Evolutionary conservation across 2,329 filamentous ascomycete species (phyloP).

Genomic region (Fusarium multiceps): DNA sequence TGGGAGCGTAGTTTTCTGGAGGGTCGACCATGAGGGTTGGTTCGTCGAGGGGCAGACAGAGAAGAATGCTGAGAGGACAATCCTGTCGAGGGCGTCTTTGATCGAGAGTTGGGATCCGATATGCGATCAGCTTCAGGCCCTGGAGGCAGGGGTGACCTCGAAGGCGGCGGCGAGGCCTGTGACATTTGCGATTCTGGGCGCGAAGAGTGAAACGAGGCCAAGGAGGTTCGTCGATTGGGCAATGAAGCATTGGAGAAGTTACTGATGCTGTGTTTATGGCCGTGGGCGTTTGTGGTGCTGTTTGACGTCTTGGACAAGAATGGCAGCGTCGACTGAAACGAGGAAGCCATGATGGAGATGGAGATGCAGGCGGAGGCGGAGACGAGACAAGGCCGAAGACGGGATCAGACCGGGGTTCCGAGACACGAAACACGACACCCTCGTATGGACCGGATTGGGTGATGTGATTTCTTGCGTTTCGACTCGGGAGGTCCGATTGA

Average conservation of each 20-base stretch:
- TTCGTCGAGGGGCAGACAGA: constrained; percentile 62
- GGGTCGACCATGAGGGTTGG: constrained; percentile 63
- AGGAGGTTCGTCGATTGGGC: constrained; percentile 61
- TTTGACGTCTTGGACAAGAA: constrained; percentile 53
- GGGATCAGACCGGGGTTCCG: constrained; percentile 24
- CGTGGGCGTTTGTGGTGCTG: constrained; percentile 31
- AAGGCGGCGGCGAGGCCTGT: constrained; percentile 62
- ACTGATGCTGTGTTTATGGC: constrained; percentile 52
- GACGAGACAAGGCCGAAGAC: constrained; percentile 20
- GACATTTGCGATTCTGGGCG: constrained; percentile 69
- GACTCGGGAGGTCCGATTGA: constrained; percentile 32
- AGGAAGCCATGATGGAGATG: constrained; percentile 43
- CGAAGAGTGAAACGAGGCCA: constrained; percentile 72
- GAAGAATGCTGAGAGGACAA: constrained; percentile 72
- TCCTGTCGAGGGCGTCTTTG: constrained; percentile 68
- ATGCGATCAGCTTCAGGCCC: constrained; percentile 63
- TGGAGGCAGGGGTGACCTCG: constrained; percentile 66
- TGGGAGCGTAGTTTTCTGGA: constrained; percentile 74
- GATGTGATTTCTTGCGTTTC: constrained; percentile 26
- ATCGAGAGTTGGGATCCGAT: constrained; percentile 70
- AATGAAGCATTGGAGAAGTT: constrained; percentile 50
- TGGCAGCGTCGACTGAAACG: constrained; percentile 53
- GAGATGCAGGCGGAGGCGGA: constrained; percentile 3
- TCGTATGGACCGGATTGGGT: constrained; percentile 37
- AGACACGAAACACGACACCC: constrained; percentile 37